phyloP scores from a whole-genome alignment of 768 basidiomycete species.

The Hysterangium stoloniferum region DNA sequence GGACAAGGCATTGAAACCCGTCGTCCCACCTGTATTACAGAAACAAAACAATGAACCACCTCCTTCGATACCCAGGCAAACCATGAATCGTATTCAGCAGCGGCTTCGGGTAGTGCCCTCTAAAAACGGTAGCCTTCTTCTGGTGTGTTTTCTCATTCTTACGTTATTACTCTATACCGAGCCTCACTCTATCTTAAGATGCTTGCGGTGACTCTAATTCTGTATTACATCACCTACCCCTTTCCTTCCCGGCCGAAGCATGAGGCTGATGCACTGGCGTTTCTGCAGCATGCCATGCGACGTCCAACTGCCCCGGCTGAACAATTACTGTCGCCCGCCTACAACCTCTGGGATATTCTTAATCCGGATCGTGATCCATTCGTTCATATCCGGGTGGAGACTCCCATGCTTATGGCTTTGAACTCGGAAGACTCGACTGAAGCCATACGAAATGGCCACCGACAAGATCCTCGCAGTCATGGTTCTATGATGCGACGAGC shows the following conservation, averaged over 20 bases:
- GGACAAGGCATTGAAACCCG: conserved; percentile 48
- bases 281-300: conserved; percentile 7
- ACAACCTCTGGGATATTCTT: conserved; percentile 67
- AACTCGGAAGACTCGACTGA: conserved; percentile 30
- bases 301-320: background rate
- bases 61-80: conserved; percentile 1
- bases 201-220: conserved; percentile 62
- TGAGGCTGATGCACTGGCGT: conserved; percentile 9
- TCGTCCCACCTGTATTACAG: conserved; percentile 26
- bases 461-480: conserved; percentile 3
- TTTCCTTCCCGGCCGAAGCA: conserved; percentile 19
- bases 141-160: conserved; percentile 21
- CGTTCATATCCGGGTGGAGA: conserved; percentile 73
- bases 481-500: conserved; percentile 43
- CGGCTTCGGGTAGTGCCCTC: conserved; percentile 58
- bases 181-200: conserved; percentile 39
- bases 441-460: conserved; percentile 14
- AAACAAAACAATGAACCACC: conserved; percentile 18
- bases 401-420: conserved; percentile 71
- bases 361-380: conserved; percentile 60
- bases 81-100: conserved; percentile 25
- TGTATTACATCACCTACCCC: conserved; percentile 67
- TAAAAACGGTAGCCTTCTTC: conserved; percentile 73
- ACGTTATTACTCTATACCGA: background rate
- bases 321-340: conserved; percentile 41